Evolutionary conservation across 352 stramenopile genomes (phyloP), one percentile per base, ranked within the genome.

Genomic region (Plasmopara muralis): DNA sequence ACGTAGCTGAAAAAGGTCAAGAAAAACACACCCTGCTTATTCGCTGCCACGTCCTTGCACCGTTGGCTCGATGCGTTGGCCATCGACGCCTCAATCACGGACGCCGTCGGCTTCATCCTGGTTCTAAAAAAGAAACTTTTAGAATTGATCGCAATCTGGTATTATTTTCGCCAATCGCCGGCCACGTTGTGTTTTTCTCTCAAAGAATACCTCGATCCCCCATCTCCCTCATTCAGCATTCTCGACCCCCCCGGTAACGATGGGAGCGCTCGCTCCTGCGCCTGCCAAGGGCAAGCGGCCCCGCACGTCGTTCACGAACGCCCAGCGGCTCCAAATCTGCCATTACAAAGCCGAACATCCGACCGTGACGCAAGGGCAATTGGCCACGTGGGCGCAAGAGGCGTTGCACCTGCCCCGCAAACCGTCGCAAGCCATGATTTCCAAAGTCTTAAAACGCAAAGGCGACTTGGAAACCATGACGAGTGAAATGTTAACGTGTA

Each of bases 1-100:
- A 87, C 78, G 56, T 88, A 89, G 64, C 78, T 89, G 53, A 85
- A 74, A 60, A 91, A 91, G 13, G 81, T 89, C 16, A 91, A 65
- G 37, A 72, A 44, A 48, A 91, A 89, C 28, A 81, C 74, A 40
- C 72, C 73, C 10, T 57, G 50, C 62, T 88, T 89, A 54, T 62
- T 75, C 14, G 76, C 74, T 28, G 54, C 57, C 4, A 60, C 28
- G 35, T 62, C 51, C 8, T 44, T 61, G 25, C 67, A 70, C n/a
- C 60, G 42, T 10, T 46, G 41, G 1, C 48, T 2, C 7, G 10
- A 35, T 34, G 30, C 30, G 5, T 5, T 34, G 31, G 6, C 7
- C 10, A 8, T 9, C 30, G 9, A 8, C 6, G 31, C 31, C 31
- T 35, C 31, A 5, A 35, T 34, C 30, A n/a, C n/a, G n/a, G n/a